Percentiles rank a stretch among this genome's conserved stretches.
Evolutionary conservation across 305 asterid genomes (phyloP).

Genomic region (Stenogyne calaminthoides): DNA sequence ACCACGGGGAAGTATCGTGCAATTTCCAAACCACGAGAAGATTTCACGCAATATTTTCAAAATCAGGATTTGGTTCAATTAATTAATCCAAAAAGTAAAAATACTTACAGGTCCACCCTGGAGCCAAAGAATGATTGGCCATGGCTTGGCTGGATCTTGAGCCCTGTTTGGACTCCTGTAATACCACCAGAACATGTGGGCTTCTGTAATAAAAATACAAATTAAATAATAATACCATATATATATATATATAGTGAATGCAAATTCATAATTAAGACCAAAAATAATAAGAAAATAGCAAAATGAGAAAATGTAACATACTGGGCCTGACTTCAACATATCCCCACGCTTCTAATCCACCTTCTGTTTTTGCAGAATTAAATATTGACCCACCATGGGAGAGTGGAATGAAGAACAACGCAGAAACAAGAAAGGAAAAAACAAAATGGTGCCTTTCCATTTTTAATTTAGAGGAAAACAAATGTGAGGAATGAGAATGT

Average conservation of each 20-base stretch:
- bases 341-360: constrained; percentile 93
- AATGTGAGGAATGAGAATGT: constrained; percentile 15
- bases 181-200: constrained; percentile 98
- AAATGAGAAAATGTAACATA: constrained; percentile 26
- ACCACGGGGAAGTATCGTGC: no score
- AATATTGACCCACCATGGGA: constrained; percentile 33
- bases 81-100: neutral
- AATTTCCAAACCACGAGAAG: no score
- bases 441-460: constrained; percentile 45
- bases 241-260: constrained; percentile 4
- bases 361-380: constrained; percentile 46
- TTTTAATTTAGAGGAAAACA: neutral
- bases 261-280: constrained; percentile 31
- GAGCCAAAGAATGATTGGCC: constrained; percentile 97
- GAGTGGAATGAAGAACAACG: constrained; percentile 24
- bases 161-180: constrained; percentile 77
- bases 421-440: constrained; percentile 25
- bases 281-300: neutral
- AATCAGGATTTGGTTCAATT: no score
- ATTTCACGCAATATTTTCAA: no score
- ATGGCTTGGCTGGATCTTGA: constrained; percentile 71
- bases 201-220: constrained; percentile 48
- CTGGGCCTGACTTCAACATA: constrained; percentile 97
- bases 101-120: constrained; percentile 98
- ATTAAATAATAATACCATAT: no score